Conservation (phyloP, 306 rosid species). For the Boehmeria nivea region DNA sequence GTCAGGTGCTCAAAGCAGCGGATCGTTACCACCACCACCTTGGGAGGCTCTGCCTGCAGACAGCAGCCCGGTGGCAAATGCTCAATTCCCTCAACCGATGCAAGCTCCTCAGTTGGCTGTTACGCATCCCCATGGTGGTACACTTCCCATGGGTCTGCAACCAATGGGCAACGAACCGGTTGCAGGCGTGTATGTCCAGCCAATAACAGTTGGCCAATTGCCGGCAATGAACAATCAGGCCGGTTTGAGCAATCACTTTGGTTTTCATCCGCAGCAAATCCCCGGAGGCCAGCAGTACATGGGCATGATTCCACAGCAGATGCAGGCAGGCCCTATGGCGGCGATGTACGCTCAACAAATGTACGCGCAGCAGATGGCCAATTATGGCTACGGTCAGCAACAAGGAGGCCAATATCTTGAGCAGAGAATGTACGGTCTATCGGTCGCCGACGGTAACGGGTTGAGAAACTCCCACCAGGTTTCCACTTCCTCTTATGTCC, state of each 20-base stretch:
- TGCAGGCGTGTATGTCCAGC: constrained; percentile 64
- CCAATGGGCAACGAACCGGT: constrained; percentile 51
- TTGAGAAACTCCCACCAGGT: constrained; percentile 56
- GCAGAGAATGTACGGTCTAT: constrained; percentile 79
- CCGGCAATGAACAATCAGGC: constrained; percentile 49
- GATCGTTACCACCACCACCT: constrained; percentile 92
- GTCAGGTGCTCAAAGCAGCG: constrained; percentile 56
- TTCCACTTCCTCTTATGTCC: constrained; percentile 55
- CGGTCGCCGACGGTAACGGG: constrained; percentile 53
- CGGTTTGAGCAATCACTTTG: constrained; percentile 57
- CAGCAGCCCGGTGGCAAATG: constrained; percentile 43
- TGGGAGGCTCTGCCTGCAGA: constrained; percentile 83
- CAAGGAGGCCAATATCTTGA: constrained; percentile 58
- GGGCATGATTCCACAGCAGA: constrained; percentile 58
- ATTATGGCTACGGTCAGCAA: constrained; percentile 59
- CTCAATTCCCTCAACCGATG: constrained; percentile 68
- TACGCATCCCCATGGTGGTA: constrained; percentile 41
- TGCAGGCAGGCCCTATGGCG: constrained; percentile 47
- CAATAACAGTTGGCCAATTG: constrained; percentile 48
- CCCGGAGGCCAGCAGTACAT: constrained; percentile 34
- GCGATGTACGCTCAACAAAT: constrained; percentile 65
- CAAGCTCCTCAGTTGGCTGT: constrained; percentile 57
- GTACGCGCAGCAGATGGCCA: constrained; percentile 60
- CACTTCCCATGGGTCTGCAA: constrained; percentile 58
- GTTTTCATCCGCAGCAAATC: constrained; percentile 27